A percentile compares a stretch with the other conserved stretches of the same genome.
These are phyloP conservation scores for Pontederia crassipes DNA, from an alignment of 176 grass and related monocot genomes.

Conservation along the genomic window DNA sequence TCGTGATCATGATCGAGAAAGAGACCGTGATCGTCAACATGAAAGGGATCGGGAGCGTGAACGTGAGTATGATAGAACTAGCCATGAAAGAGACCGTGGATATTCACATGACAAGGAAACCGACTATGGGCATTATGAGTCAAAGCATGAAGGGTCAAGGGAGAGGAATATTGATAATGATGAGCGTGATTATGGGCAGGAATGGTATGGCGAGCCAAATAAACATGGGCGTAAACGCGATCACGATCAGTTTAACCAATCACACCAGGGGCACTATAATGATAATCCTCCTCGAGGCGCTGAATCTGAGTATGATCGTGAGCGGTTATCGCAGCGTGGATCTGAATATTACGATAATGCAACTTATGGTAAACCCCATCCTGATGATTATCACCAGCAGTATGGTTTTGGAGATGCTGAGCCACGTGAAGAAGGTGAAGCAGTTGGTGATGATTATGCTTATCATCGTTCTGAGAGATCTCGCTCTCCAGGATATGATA, in stretches of 20 bases:
- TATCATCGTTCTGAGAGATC: conserved; percentile 22
- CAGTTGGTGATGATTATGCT: conserved; percentile 51
- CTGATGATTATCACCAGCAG: conserved; percentile 21
- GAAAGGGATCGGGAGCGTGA: conserved; percentile 52
- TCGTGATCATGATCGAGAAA: conserved; percentile 36
- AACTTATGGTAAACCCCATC: conserved; percentile 14
- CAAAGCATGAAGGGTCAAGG: conserved; percentile 33
- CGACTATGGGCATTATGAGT: conserved; percentile 27
- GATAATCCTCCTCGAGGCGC: conserved; percentile 16
- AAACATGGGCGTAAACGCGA: conserved; percentile 37
- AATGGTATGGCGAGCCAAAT: conserved; percentile 7
- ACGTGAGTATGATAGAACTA: conserved; percentile 23
- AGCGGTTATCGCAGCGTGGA: conserved; percentile 33
- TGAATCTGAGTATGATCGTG: conserved; percentile 30
- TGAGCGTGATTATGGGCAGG: conserved; percentile 1
- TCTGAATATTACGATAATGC: conserved; percentile 22
- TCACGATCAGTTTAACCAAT: conserved; percentile 39
- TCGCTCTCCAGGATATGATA: neutral
- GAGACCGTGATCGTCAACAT: conserved; percentile 45
- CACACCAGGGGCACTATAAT: conserved; percentile 33
- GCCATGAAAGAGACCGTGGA: conserved; percentile 26
- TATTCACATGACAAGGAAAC: conserved; percentile 34
- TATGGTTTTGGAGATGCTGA: conserved; percentile 28
- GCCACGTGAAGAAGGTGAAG: conserved; percentile 54
- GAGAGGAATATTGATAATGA: conserved; percentile 6